These are phyloP conservation scores for Trichoderma pleuroti DNA, from an alignment of 2,329 filamentous ascomycete species.

Conservation along the genomic window DNA sequence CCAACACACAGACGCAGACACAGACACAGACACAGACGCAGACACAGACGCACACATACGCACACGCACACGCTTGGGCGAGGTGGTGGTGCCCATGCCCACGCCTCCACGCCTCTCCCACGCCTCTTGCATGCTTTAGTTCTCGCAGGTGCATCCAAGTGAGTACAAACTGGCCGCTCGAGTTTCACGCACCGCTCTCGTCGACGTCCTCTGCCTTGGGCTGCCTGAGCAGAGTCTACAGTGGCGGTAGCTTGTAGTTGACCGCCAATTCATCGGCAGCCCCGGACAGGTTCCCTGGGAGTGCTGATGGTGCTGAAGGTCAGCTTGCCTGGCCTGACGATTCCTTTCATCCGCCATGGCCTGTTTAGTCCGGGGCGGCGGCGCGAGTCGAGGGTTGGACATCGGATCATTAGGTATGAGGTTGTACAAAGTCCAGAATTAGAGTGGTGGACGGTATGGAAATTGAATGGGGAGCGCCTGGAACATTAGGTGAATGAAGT, in stretches of 20 bases:
- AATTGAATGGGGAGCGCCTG: not conserved
- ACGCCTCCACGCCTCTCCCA: not conserved
- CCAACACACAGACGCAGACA: slow-evolving; percentile 4
- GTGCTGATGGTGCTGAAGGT: slow-evolving; percentile 5
- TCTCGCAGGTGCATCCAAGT: not conserved
- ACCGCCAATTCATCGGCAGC: slow-evolving; percentile 47
- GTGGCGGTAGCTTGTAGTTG: slow-evolving; percentile 27
- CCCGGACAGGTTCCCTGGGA: slow-evolving; percentile 8
- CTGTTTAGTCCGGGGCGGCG: not conserved
- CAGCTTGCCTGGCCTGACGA: slow-evolving; percentile 1
- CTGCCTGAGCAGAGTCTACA: not conserved
- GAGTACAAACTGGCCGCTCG: not conserved
- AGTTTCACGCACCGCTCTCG: not conserved
- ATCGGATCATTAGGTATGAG: not conserved
- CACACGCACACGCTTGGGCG: not conserved
- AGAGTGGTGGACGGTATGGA: not conserved
- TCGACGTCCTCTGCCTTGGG: not conserved
- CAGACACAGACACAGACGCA: no score
- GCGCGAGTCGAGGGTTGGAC: not conserved
- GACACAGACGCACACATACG: no score
- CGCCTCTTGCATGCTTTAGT: not conserved
- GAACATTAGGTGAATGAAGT: not conserved
- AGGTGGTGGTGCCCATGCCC: not conserved
- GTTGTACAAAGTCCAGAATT: not conserved
- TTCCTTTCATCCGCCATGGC: not conserved